Evolutionary conservation across 176 grass and related monocot genomes (phyloP), one percentile per base, ranked within the genome.

Genomic region (Oryza meyeriana): DNA sequence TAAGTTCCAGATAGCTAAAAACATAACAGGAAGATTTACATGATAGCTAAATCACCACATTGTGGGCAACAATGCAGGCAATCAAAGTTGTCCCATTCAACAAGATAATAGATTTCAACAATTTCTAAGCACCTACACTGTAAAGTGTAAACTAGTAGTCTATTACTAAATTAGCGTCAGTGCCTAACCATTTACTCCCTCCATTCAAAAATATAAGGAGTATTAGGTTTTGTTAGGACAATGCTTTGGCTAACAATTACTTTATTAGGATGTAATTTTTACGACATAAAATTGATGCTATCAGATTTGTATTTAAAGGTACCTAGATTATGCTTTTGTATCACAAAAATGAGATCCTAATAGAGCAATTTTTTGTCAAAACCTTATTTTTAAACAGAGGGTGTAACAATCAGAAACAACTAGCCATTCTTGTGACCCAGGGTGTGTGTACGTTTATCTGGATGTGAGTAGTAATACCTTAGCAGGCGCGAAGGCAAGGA

Each of bases 401-500:
- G n/a, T n/a, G n/a, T n/a, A n/a, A 20, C 47, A 50, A 77, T 45
- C 17, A 11, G 64, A 35, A 31, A 3, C 0, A 40, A 38, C 1
- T 20, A 33, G 4, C 31, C 5, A 78, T 88, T 72, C 14, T 17
- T 16, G 11, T 31, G 36, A 8, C 18, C n/a, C n/a, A 45, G 64
- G 11, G 25, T 14, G 22, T 28, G 16, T 42, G 7, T 22, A 59
- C 25, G 26, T 59, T 42, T 32, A 44, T 61, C 42, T 10, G 0
- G 62, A 59, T 18, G 62, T 10, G 9, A 32, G 8, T 69, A 4
- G 47, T 1, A 18, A 84, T 92, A 98, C 96, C 96, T 99, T 94
- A 20, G 82, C 76, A 3, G 93, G 82, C 0, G 89, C 88, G 0
- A 95, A 44, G 55, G 87, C 85, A 8, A 95, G 93, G 22, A 99